Conservation (phyloP, 805 yeast species). For the Wickerhamiella lipophila region DNA sequence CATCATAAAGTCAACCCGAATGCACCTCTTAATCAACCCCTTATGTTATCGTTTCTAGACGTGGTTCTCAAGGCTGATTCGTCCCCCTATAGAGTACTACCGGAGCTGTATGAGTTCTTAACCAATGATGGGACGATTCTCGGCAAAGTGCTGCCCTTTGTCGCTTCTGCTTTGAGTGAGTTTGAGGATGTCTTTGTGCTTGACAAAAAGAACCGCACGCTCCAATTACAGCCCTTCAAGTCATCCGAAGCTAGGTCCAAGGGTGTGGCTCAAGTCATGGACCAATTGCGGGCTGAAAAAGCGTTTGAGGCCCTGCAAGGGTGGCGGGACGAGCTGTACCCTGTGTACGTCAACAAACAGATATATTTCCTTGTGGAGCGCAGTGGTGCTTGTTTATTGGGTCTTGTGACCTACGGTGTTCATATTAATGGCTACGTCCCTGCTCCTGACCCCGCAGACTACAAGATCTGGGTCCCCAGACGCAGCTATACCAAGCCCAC, state of each 20-base stretch:
- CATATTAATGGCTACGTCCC: constrained; percentile 73
- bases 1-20: no score
- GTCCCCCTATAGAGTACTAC: constrained; percentile 2
- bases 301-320: constrained; percentile 26
- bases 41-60: constrained; percentile 11
- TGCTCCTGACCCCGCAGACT: constrained; percentile 26
- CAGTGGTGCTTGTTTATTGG: constrained; percentile 66
- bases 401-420: constrained; percentile 81
- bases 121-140: constrained; percentile 26
- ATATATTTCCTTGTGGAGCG: constrained; percentile 69
- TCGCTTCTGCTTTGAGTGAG: constrained; percentile 10
- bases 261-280: constrained; percentile 14
- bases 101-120: constrained; percentile 21
- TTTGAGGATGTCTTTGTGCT: not conserved
- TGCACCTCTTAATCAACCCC: no score
- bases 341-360: constrained; percentile 41
- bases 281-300: constrained; percentile 19
- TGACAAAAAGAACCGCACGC: not conserved
- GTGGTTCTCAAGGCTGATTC: constrained; percentile 12
- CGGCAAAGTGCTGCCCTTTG: constrained; percentile 17
- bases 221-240: constrained; percentile 1
- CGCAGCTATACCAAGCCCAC: constrained; percentile 70
- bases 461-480: constrained; percentile 66
- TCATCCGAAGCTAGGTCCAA: constrained; percentile 7
- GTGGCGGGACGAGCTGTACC: constrained; percentile 81